phyloP scores from a whole-genome alignment of 2,329 filamentous ascomycete species.

The Claviceps maximensis region DNA sequence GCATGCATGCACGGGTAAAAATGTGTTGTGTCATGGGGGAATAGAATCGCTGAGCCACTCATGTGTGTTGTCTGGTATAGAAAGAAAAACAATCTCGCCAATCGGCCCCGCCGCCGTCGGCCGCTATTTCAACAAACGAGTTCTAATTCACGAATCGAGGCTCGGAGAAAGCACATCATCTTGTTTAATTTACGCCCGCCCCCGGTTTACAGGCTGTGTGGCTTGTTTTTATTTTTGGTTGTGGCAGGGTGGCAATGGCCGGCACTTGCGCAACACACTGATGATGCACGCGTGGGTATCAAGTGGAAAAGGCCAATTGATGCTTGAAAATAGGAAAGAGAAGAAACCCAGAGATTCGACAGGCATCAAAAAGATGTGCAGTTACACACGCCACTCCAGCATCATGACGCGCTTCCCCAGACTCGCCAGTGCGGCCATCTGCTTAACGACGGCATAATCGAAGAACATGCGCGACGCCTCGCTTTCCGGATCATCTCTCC shows the following conservation, averaged over 20 bases:
- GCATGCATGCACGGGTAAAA: not conserved
- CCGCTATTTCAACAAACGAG: not conserved
- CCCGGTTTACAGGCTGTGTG: not conserved
- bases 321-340: too few species aligned
- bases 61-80: too few species aligned
- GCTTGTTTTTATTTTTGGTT: not conserved
- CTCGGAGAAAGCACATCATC: not conserved
- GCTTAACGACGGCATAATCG: slow-evolving; percentile 32
- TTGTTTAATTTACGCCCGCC: not conserved
- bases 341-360: too few species aligned
- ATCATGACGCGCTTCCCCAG: slow-evolving; percentile 32
- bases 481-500: slow-evolving; percentile 27
- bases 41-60: too few species aligned
- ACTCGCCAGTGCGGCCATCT: slow-evolving; percentile 31
- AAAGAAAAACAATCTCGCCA: not conserved
- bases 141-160: not conserved
- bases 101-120: not conserved
- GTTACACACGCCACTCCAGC: slow-evolving; percentile 22
- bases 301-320: too few species aligned
- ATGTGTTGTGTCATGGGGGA: too few species aligned
- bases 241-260: too few species aligned
- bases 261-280: too few species aligned
- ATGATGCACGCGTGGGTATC: too few species aligned
- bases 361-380: too few species aligned
- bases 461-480: slow-evolving; percentile 33